Evolutionary conservation across 331 rosid species (phyloP).

Genomic region (Malus hybrid): DNA sequence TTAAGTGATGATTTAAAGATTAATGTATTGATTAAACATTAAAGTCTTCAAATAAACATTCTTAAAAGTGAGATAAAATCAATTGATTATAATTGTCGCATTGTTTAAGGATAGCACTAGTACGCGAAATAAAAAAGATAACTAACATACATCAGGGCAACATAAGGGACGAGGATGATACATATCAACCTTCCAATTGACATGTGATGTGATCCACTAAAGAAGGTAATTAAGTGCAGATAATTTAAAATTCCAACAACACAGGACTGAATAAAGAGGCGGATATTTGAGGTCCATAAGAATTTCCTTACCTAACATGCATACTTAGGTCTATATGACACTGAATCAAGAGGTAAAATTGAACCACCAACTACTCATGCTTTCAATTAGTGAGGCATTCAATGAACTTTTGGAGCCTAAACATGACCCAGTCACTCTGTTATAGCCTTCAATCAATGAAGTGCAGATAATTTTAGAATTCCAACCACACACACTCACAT

Average conservation of each 20-base stretch:
- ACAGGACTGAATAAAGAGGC: not conserved
- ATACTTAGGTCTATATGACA: not conserved
- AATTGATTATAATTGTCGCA: not conserved
- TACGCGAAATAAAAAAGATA: not conserved
- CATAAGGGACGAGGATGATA: not conserved
- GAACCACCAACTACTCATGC: not conserved
- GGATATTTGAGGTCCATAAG: not conserved
- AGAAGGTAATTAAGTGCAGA: not conserved
- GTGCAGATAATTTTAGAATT: not conserved
- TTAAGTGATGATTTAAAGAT: slow-evolving; percentile 1
- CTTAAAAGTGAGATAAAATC: not conserved
- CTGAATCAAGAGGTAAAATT: not conserved
- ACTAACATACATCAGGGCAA: not conserved
- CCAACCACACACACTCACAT: not conserved
- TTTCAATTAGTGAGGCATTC: not conserved
- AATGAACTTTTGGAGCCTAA: not conserved
- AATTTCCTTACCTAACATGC: not conserved
- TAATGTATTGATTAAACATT: not conserved
- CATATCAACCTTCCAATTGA: not conserved
- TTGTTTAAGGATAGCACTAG: not conserved
- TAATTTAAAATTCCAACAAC: no score
- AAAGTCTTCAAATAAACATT: not conserved
- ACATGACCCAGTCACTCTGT: not conserved
- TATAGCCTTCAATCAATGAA: not conserved
- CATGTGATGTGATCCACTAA: not conserved